Evolutionary conservation across 2,329 filamentous ascomycete genomes (phyloP).

Genomic region (Aspergillus candidus): DNA sequence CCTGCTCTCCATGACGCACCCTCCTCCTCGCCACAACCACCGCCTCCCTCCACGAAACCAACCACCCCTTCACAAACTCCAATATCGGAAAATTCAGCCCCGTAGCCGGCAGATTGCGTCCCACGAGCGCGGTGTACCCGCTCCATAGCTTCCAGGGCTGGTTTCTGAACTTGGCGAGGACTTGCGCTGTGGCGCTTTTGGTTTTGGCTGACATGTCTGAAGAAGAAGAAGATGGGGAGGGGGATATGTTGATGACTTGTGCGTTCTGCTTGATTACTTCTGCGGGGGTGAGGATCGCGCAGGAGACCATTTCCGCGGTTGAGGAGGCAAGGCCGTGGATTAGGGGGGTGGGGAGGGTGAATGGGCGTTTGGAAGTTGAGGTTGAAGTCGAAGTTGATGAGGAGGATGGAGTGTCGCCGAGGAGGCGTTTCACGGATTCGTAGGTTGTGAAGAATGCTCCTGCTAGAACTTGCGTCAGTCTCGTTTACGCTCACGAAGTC

Average conservation of each 20-base stretch:
- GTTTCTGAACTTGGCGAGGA: conserved; percentile 51
- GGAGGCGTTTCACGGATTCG: conserved; percentile 63
- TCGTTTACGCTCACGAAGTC: too few species aligned
- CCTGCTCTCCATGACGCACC: too few species aligned
- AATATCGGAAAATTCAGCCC: conserved; percentile 85
- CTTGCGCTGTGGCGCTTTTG: conserved; percentile 50
- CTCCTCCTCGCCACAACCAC: conserved; percentile 23
- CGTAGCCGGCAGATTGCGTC: conserved; percentile 79
- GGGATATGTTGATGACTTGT: conserved; percentile 60
- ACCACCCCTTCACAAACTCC: conserved; percentile 58
- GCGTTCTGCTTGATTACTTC: conserved; percentile 94
- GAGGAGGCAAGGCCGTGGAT: conserved; percentile 70
- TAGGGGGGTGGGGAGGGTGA: conserved; percentile 57
- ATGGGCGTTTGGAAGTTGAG: conserved; percentile 12
- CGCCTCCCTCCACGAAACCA: conserved; percentile 41
- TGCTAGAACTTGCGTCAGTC: conserved; percentile 41
- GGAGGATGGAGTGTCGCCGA: conserved; percentile 47
- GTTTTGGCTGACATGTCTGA: background rate
- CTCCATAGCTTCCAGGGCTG: conserved; percentile 53
- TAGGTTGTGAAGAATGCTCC: conserved; percentile 89
- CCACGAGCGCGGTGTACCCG: conserved; percentile 76
- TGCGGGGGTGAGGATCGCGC: conserved; percentile 77
- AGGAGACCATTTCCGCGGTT: conserved; percentile 74
- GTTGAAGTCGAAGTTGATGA: conserved; percentile 1
- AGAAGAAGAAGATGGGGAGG: background rate